Conservation (phyloP, 2,329 filamentous ascomycete species). For the Cladosporium colombiae region DNA sequence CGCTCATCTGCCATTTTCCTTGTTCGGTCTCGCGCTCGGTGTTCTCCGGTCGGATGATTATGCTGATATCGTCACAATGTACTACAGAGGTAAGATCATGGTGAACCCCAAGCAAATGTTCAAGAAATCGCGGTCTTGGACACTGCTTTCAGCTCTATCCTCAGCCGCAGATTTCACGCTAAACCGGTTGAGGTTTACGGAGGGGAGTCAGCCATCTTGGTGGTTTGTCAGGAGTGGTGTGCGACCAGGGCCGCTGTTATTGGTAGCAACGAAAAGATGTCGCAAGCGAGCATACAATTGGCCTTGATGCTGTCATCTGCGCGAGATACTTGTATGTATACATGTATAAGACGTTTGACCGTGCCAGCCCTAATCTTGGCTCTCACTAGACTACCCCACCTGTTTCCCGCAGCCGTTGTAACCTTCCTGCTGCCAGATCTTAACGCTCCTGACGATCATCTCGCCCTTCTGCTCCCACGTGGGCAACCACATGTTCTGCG, state of each 20-base stretch:
- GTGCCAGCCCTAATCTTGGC: not conserved
- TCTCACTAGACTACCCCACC: not conserved
- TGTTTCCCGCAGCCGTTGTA: conserved; percentile 47
- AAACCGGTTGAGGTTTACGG: not conserved
- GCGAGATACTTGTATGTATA: not conserved
- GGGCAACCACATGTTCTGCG: conserved; percentile 39
- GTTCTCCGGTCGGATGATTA: not conserved
- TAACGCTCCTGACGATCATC: conserved; percentile 42
- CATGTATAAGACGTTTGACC: not conserved
- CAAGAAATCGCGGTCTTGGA: not conserved
- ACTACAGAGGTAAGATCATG: not conserved
- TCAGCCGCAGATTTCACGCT: conserved; percentile 12
- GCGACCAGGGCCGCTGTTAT: not conserved
- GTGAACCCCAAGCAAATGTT: not conserved
- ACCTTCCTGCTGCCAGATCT: conserved; percentile 52
- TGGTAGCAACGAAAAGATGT: not conserved
- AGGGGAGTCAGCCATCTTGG: not conserved
- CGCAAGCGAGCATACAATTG: not conserved
- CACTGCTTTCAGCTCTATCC: not conserved
- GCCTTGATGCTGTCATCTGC: not conserved
- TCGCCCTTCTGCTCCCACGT: conserved; percentile 43
- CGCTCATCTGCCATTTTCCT: conserved; percentile 9
- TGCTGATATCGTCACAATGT: not conserved
- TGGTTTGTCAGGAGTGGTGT: not conserved
- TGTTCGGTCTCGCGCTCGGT: not conserved